Conservation (phyloP, 140 eudicot species). For the Flaveria floridana region DNA sequence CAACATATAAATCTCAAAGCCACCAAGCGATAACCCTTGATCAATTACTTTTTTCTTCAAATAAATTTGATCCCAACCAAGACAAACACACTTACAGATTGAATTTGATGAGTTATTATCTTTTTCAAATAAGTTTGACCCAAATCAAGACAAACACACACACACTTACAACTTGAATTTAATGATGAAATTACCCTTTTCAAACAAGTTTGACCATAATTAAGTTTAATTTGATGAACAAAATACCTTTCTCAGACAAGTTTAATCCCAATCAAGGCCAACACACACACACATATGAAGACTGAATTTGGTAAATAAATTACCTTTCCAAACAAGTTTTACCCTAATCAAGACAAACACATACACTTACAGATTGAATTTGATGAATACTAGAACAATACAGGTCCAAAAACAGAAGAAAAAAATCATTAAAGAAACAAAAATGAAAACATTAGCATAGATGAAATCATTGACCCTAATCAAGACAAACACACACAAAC, state of each 20-base stretch:
- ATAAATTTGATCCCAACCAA: conserved; percentile 11
- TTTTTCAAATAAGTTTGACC: conserved; percentile 1
- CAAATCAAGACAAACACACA: conserved; percentile 9
- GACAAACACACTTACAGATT: conserved; percentile 7
- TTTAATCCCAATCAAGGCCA: conserved; percentile 10
- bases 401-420: too few species aligned
- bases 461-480: not conserved
- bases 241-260: not conserved
- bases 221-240: too few species aligned
- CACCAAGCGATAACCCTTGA: conserved; percentile 17
- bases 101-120: not conserved
- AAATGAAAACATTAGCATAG: too few species aligned
- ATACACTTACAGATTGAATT: not conserved
- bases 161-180: not conserved
- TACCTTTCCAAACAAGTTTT: not conserved
- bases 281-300: not conserved
- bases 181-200: not conserved
- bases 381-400: not conserved
- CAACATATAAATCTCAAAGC: conserved; percentile 14
- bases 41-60: not conserved
- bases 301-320: not conserved
- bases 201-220: not conserved
- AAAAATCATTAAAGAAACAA: too few species aligned
- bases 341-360: conserved; percentile 17
- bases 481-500: not conserved